Evolutionary conservation across 768 basidiomycete species (phyloP).

Genomic region (Lyophyllum decastes): DNA sequence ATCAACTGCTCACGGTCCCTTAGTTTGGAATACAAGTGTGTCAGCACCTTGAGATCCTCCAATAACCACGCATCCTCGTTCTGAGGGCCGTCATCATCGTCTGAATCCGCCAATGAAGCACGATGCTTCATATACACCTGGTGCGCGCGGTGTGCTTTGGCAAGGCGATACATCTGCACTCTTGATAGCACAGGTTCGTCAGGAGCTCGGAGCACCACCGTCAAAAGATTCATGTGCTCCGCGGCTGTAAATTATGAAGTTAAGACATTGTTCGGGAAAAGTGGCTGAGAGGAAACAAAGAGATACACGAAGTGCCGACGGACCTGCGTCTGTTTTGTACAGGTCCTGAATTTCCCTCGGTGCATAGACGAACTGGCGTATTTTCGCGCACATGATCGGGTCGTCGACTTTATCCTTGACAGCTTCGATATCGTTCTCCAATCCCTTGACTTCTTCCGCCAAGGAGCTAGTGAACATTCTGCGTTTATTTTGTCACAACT

Average conservation of each 20-base stretch:
- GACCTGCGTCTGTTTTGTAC: constrained; percentile 80
- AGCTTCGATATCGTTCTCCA: constrained; percentile 86
- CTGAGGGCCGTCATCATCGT: constrained; percentile 90
- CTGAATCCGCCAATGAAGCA: constrained; percentile 72
- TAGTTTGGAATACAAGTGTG: constrained; percentile 75
- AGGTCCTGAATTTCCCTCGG: constrained; percentile 85
- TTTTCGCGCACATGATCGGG: constrained; percentile 83
- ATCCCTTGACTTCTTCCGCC: constrained; percentile 81
- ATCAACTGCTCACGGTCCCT: constrained; percentile 92
- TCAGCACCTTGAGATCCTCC: constrained; percentile 84
- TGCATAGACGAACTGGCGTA: constrained; percentile 84
- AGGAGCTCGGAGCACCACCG: constrained; percentile 75
- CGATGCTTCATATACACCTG: constrained; percentile 65
- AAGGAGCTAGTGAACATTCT: constrained; percentile 97
- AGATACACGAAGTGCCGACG: constrained; percentile 20
- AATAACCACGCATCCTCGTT: constrained; percentile 97
- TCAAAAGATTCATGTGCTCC: constrained; percentile 76
- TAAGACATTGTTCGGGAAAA: not conserved
- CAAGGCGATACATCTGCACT: constrained; percentile 79
- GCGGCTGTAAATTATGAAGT: constrained; percentile 38
- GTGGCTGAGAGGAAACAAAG: not conserved
- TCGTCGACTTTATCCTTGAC: constrained; percentile 91
- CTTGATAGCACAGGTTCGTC: constrained; percentile 76
- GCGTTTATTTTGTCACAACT: not conserved
- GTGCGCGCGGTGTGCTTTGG: constrained; percentile 79